Evolutionary conservation across 2,329 filamentous ascomycete genomes (phyloP), one percentile per base, ranked within the genome.

Genomic region (Aspergillus sp.): DNA sequence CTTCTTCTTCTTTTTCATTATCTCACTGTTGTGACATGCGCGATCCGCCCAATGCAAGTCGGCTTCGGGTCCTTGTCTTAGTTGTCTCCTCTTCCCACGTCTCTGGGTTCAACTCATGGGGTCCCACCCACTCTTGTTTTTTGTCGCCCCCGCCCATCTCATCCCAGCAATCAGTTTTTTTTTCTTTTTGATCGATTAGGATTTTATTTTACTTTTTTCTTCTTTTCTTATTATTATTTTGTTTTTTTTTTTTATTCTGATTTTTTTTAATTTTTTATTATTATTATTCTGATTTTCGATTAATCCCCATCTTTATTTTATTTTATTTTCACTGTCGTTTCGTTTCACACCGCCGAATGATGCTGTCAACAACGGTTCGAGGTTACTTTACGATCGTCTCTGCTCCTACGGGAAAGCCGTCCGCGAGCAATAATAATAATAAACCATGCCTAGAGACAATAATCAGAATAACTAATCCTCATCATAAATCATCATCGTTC

Each of bases 71-170:
- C 45, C 43, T 43, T 49, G 45, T 56, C 41, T 56, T 48, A 21
- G 17, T 41, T 57, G 23, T 28, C 38, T 54, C 41, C 47, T 43
- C 23, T 55, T 61, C 47, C 58, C 58, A 60, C 55, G 54, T 54
- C 38, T 39, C 23, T 48, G 58, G 58, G 56, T 60, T 55, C 54
- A 49, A 49, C 25, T 30, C 47, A 49, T 49, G 45, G 53, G 53
- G 38, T 57, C 57, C 57, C 49, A 58, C 56, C 21, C 23, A 43
- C 15, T 32, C 32, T 51, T 32, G 39, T 45, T 36, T 55, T 19
- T 45, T 23, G 28, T 25, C 47, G 19, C 55, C 36, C 55, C 49
- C 48, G 13, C 23, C 12, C 54, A 43, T 25, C 23, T 43, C 21
- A 13, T 23, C 43, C 28, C 45, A 23, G 54, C 25, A 39, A 28